These are phyloP conservation scores for Cladosporium cucumerinum DNA, from an alignment of 2,329 filamentous ascomycete species.

Conservation along the genomic window DNA sequence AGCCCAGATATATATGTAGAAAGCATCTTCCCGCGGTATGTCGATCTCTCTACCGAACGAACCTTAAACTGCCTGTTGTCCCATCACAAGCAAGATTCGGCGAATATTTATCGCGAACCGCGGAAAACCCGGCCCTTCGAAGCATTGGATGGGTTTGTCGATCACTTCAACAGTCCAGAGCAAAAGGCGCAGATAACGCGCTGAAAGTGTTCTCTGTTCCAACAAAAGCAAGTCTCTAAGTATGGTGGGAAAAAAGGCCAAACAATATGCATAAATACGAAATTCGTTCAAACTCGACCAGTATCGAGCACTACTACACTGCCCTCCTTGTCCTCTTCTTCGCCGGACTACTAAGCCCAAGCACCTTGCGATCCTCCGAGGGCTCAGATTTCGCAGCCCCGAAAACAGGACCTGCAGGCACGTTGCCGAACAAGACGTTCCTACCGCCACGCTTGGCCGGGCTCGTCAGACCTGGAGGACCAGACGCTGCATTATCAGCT, in stretches of 20 bases:
- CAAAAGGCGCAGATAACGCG: not conserved
- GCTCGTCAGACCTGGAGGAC: conserved; percentile 8
- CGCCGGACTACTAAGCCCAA: conserved; percentile 24
- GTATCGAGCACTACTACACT: not conserved
- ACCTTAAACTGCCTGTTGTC: not conserved
- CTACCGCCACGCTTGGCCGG: conserved; percentile 14
- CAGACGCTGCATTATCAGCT: not conserved
- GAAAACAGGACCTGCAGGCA: not conserved
- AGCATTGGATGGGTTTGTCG: not conserved
- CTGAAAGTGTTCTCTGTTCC: too few relatives aligned
- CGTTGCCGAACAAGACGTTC: not conserved
- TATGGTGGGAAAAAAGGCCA: not conserved
- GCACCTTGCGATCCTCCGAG: conserved; percentile 15
- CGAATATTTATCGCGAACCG: not conserved
- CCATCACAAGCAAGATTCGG: not conserved
- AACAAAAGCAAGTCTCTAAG: too few relatives aligned
- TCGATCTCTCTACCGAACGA: not conserved
- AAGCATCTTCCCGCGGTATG: too few relatives aligned
- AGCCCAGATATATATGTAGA: not conserved
- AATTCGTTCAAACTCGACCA: not conserved
- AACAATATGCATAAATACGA: conserved; percentile 1
- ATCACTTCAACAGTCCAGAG: not conserved
- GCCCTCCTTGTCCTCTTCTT: conserved; percentile 36
- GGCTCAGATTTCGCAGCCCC: not conserved
- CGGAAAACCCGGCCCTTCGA: not conserved